Evolutionary conservation across 768 basidiomycete species (phyloP).

Genomic region (Lentinus brumalis): DNA sequence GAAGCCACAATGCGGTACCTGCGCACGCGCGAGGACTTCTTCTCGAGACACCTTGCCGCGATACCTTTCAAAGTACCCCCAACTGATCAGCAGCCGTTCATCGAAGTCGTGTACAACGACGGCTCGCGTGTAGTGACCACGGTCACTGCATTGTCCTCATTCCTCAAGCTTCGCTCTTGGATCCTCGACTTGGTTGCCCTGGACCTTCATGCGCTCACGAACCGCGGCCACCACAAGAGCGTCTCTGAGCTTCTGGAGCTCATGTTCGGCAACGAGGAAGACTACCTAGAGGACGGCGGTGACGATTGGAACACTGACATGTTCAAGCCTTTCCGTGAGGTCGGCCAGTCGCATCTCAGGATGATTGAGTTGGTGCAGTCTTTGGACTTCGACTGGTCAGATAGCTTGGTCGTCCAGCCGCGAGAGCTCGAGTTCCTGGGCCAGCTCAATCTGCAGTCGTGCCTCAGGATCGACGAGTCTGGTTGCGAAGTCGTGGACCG

Average conservation of each 20-base stretch:
- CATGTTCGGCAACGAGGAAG: constrained; percentile 68
- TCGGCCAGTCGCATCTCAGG: constrained; percentile 80
- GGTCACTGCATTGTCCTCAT: constrained; percentile 67
- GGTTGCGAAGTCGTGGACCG: constrained; percentile 88
- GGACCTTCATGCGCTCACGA: constrained; percentile 85
- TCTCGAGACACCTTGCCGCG: constrained; percentile 78
- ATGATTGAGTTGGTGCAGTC: constrained; percentile 90
- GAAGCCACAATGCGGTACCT: constrained; percentile 83
- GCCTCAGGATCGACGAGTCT: constrained; percentile 62
- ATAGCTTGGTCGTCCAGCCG: constrained; percentile 61
- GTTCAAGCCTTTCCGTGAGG: constrained; percentile 63
- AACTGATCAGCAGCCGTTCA: constrained; percentile 47
- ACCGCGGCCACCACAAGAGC: constrained; percentile 72
- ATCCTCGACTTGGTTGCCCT: constrained; percentile 85
- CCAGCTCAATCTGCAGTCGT: constrained; percentile 68
- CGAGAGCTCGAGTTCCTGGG: constrained; percentile 65
- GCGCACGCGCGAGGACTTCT: constrained; percentile 87
- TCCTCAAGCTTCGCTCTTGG: constrained; percentile 81
- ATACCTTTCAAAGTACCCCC: constrained; percentile 68
- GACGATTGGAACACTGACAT: constrained; percentile 48
- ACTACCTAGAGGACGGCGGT: constrained; percentile 43
- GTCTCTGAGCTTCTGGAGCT: constrained; percentile 77
- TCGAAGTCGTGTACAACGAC: constrained; percentile 71
- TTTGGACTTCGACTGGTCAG: constrained; percentile 86
- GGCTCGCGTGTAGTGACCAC: constrained; percentile 70